Evolutionary conservation across 805 yeast species (phyloP), one percentile per base, ranked within the genome.

Genomic region (Hanseniaspora lindneri): DNA sequence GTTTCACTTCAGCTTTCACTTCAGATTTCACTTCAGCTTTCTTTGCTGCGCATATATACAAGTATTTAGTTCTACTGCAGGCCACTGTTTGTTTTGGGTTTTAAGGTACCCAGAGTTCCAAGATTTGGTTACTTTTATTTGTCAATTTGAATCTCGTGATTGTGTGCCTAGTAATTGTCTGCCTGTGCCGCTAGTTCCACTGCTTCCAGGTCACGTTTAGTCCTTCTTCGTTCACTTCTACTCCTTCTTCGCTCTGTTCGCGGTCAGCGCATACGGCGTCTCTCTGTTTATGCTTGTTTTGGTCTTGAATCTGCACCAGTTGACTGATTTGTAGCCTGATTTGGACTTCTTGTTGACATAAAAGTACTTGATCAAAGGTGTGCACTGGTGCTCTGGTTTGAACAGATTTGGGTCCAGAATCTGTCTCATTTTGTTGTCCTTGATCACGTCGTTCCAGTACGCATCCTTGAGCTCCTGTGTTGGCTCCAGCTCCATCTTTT

Each of bases 401-500:
- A 44, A 44, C n/a, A 36, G 10, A 17, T 28, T 20, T 6, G 49
- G 49, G 20, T 44, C 35, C 32, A 44, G 30, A 11, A 29, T 23
- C 11, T 29, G 27, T 24, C 14, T 35, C 24, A 44, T 36, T 17
- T 37, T 44, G 16, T 29, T 17, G 17, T 44, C 49, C 23, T 44
- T 30, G 37, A 37, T 37, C 24, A 44, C 24, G 8, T n/a, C 30
- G 8, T 19, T 37, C 49, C 41, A 44, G 13, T 36, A 20, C 2
- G 11, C 24, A 20, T 36, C 49, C 24, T 33, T 37, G 8, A 24
- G 28, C 10, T 44, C 37, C 7, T 24, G 4, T 21, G 28, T 32
- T 21, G 36, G 30, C 6, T 11, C 19, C 16, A 44, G 23, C 60
- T 58, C 51, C 76, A 62, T 9, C 77, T 80, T 16, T 71, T 58